A percentile compares a stretch with the other conserved stretches of the same genome.
Conservation (phyloP, 2,329 filamentous ascomycete genomes). For the Cryphonectria parasitica region DNA sequence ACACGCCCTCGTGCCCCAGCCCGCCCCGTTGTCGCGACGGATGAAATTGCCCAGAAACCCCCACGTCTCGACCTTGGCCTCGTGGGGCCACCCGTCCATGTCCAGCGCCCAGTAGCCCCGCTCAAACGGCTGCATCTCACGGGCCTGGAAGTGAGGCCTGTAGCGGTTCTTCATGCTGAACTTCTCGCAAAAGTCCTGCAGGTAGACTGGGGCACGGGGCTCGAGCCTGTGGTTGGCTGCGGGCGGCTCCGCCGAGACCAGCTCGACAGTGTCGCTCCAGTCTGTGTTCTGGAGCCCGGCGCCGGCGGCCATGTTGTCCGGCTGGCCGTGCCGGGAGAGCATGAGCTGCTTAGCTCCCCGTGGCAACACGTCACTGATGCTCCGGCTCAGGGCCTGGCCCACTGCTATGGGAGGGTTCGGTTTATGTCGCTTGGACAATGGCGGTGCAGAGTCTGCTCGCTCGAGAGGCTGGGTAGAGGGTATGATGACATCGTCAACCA, state of each 20-base stretch:
- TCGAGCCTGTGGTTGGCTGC: slow-evolving; percentile 49
- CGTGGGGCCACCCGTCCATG: slow-evolving; percentile 56
- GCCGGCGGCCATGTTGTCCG: neutral
- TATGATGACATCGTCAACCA: neutral
- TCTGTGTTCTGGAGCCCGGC: neutral
- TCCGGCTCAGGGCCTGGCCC: slow-evolving; percentile 36
- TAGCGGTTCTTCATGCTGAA: slow-evolving; percentile 58
- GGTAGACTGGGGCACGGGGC: slow-evolving; percentile 46
- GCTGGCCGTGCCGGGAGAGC: slow-evolving; percentile 31
- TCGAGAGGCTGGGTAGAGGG: slow-evolving; percentile 19
- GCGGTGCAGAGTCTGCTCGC: slow-evolving; percentile 41
- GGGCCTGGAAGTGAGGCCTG: slow-evolving; percentile 51
- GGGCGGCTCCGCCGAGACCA: slow-evolving; percentile 47
- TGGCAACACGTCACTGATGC: slow-evolving; percentile 38
- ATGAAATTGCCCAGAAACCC: slow-evolving; percentile 64
- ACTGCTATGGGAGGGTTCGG: slow-evolving; percentile 26
- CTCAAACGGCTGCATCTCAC: slow-evolving; percentile 63
- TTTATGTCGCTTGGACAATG: slow-evolving; percentile 35
- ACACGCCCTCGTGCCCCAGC: slow-evolving; percentile 69
- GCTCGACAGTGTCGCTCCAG: slow-evolving; percentile 16
- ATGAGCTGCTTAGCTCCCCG: neutral
- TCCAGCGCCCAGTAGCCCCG: slow-evolving; percentile 78
- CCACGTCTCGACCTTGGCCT: slow-evolving; percentile 62
- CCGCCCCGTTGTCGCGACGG: slow-evolving; percentile 55
- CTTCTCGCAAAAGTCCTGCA: slow-evolving; percentile 57